Conservation (phyloP, 2,329 filamentous ascomycete genomes). For the Diaporthe nobilis region DNA sequence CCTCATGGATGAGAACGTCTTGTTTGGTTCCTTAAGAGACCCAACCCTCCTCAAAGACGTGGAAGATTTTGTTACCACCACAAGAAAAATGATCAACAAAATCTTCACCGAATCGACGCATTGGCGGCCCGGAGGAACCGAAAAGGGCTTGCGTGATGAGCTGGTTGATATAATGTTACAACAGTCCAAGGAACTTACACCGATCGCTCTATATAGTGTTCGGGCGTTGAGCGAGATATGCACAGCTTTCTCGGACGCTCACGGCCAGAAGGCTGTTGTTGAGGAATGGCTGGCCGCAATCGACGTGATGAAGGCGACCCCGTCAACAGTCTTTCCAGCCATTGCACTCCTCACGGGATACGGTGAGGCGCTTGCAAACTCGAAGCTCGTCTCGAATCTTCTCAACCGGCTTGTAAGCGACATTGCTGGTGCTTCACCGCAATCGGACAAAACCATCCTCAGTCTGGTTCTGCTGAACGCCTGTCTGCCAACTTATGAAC, state of each 20-base stretch:
- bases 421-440: conserved; percentile 63
- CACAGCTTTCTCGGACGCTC: conserved; percentile 60
- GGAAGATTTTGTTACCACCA: conserved; percentile 59
- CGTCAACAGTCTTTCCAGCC: conserved; percentile 62
- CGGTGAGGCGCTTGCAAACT: conserved; percentile 63
- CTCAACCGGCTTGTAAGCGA: conserved; percentile 74
- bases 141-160: conserved; percentile 53
- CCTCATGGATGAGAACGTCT: conserved; percentile 56
- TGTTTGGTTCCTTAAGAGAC: conserved; percentile 61
- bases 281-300: conserved; percentile 64
- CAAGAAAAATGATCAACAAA: conserved; percentile 54
- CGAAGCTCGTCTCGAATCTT: conserved; percentile 65
- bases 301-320: conserved; percentile 62
- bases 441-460: conserved; percentile 60
- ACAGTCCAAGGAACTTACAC: conserved; percentile 57
- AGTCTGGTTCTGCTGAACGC: conserved; percentile 69
- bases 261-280: conserved; percentile 60
- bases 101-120: conserved; percentile 51
- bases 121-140: conserved; percentile 54
- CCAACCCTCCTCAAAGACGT: conserved; percentile 55
- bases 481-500: conserved; percentile 65
- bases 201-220: conserved; percentile 66
- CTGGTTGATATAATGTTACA: conserved; percentile 62
- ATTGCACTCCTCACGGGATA: conserved; percentile 67
- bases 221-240: conserved; percentile 66